A percentile compares a stretch with the other conserved stretches of the same genome.
phyloP scores from a whole-genome alignment of 257 asterid species.

The Solanum ahanhuiri region DNA sequence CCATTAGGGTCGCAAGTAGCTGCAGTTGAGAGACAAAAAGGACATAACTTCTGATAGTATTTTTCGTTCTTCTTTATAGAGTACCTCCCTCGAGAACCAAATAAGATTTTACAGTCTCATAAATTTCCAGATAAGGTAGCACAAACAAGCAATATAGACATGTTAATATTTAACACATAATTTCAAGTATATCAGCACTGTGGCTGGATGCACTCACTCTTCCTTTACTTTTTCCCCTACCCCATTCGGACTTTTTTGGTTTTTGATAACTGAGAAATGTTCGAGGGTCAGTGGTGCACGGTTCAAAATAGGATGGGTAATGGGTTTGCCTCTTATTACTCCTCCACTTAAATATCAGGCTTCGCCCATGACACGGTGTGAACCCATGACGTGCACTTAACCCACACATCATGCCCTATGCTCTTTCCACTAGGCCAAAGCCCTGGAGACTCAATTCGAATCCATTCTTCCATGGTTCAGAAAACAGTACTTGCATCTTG shows the following conservation, averaged over 20 bases:
- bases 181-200: background rate
- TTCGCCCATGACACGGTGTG: background rate
- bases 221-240: background rate
- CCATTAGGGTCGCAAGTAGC: background rate
- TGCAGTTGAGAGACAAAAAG: background rate
- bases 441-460: background rate
- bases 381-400: background rate
- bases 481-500: background rate
- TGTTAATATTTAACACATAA: background rate
- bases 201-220: background rate
- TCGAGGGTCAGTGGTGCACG: background rate
- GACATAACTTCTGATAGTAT: background rate
- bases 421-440: background rate
- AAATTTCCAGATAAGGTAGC: background rate
- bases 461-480: background rate
- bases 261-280: background rate
- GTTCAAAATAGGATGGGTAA: background rate
- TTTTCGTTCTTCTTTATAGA: background rate
- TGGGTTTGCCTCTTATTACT: background rate
- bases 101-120: background rate
- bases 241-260: background rate
- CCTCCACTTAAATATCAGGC: background rate
- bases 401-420: background rate
- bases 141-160: background rate
- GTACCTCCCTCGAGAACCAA: background rate